Conservation (phyloP, 352 stramenopile genomes). For the Globisporangium radiosum region DNA sequence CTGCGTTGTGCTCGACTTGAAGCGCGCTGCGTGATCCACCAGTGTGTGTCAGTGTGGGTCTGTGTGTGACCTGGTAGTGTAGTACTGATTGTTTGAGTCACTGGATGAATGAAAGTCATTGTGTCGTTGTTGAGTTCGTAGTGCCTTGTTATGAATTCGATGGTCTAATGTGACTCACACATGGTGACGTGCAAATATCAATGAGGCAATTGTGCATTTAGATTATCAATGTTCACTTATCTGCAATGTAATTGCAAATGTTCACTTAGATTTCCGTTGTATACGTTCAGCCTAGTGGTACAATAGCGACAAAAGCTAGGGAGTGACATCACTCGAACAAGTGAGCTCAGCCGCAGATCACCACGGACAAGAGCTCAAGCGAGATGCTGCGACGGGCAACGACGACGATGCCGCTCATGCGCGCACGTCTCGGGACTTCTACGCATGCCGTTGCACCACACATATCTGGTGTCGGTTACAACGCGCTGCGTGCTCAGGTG, state of each 20-base stretch:
- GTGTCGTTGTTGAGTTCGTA: not conserved
- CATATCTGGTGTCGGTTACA: not conserved
- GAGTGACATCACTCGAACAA: not conserved
- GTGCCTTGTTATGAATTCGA: no score
- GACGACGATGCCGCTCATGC: not conserved
- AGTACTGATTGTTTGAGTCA: no score
- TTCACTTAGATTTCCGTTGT: no score
- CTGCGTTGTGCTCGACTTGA: constrained; percentile 2
- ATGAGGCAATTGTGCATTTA: no score
- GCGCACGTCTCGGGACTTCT: not conserved
- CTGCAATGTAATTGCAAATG: no score
- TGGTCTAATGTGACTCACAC: no score
- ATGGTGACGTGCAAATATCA: no score
- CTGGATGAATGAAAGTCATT: no score
- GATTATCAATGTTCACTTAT: no score
- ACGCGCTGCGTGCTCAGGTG: not conserved
- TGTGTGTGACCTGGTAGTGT: no score
- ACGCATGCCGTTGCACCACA: not conserved
- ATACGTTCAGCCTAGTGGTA: no score
- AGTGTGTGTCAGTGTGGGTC: not conserved
- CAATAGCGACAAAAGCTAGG: not conserved
- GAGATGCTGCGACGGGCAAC: not conserved
- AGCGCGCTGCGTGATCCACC: constrained; percentile 25
- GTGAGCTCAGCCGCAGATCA: not conserved
- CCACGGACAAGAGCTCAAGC: not conserved